Evolutionary conservation across 164 flowering plant species (phyloP), one percentile per base, ranked within the genome.

Genomic region (Umbilicus rupestris): DNA sequence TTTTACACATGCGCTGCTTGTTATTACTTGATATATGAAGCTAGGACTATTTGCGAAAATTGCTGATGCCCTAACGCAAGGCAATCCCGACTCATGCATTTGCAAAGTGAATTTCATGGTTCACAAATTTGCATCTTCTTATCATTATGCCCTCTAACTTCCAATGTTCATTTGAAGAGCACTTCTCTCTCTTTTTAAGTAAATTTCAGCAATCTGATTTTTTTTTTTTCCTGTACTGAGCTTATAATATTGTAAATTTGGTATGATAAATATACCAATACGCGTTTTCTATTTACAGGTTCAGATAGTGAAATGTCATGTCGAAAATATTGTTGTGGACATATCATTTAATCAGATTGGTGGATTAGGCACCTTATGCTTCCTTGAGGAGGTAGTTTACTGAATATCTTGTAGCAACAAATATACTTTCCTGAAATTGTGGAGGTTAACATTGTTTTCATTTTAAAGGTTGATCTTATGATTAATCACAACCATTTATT

Each of bases 291-390:
- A 1, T 35, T 64, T 77, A 20, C 84, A 95, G 99, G 99, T 95
- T 64, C 92, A 95, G 80, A 78, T 95, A 64, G 87, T 95, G 42
- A 95, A 92, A 72, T 95, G 99, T 73, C 96, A 92, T 70, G 98
- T 95, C 20, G 97, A 90, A 63, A 95, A 95, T 69, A 90, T 95
- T 72, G 98, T 92, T 55, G 99, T 95, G 31, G 99, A 95, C 75
- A 95, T 95, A 70, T 95, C 99, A 24, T 95, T 90, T 76, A 84
- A 95, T 75, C 99, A 92, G 80, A 83, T 92, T 73, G 98, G 98
- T 66, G 99, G 98, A 52, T 71, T 95, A 50, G 92, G 98, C 75
- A 95, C 99, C 55, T 91, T 95, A 58, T 95, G 98, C 74, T 95
- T 95, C 72, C 99, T 95, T 63, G 97, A 88, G 46, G 55, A 65